Evolutionary conservation across 2,329 filamentous ascomycete species (phyloP), one percentile per base, ranked within the genome.

Genomic region (Aspergillus sp.): DNA sequence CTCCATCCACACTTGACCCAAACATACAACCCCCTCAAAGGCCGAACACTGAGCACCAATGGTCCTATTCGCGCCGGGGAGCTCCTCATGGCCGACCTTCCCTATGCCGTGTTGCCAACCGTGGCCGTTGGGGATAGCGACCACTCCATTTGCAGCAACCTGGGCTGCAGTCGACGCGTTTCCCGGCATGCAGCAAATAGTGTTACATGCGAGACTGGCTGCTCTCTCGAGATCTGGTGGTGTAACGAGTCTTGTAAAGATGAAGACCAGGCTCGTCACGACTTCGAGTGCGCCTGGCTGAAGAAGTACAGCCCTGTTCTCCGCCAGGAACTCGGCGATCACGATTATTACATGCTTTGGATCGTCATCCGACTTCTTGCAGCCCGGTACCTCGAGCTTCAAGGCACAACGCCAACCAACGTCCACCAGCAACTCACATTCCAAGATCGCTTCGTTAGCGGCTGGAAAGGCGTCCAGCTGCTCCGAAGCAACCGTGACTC

Each of bases 281-380:
- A 50, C 43, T 41, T 36, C 8, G 54, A 21, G 21, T 50, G 54
- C 19, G 39, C 19, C 21, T 57, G 54, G 54, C 19, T 57, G 43
- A 57, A 39, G 25, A 17, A 30, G 1, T 32, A 57, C 25, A 47
- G 19, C 1, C 23, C 12, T 2, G 9, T 12, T 2, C 28, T 55
- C 7, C 51, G 23, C 19, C 57, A 55, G 17, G 19, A 39, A 41
- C 8, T 32, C 5, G 36, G 30, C n/a, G 57, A 45, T 5, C 43
- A 59, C 8, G 57, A 59, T 13, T 55, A 55, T 7, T n/a, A 32
- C 32, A 55, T 55, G 39, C 41, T 51, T 15, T 59, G 51, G 57
- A 36, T 55, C 10, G 25, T 59, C 21, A 5, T 51, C 10, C 57
- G 23, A 1, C 30, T 55, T 4, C 28, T 55, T 28, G 57, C 57